Evolutionary conservation across 768 basidiomycete species (phyloP), one percentile per base, ranked within the genome.

Genomic region (Podaxis rugospora): DNA sequence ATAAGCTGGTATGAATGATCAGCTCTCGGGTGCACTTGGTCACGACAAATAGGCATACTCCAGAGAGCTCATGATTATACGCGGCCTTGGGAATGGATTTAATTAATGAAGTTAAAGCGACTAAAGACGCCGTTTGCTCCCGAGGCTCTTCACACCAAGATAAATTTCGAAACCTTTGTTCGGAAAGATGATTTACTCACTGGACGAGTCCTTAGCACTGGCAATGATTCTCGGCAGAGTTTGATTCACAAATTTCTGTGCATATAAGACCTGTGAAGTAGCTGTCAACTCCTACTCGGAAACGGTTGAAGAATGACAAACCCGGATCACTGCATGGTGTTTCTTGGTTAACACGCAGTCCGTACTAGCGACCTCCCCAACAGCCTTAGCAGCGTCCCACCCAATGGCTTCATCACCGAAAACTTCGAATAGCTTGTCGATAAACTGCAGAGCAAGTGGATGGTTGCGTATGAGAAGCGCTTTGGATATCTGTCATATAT

Each of bases 61-160:
- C 71, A 28, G 87, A 71, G 71, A 98, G 82, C 65, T 92, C 83
- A 23, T 86, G 78, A 5, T 79, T 75, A 66, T 93, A 94, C 13
- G 90, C 75, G 2, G 86, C 78, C 63, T 90, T 88, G 0, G 95
- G 93, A 13, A 93, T 82, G 6, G 89, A 83, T 62, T 85, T 87
- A 64, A 98, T 83, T 7, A 98, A 77, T 21, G 88, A 87, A 0
- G 90, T 86, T 28, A 98, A 80, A 2, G 93, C 93, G 37, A 94
- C 86, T 2, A 98, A 82, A 70, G 90, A 86, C 1, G 92, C 84
- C 1, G 79, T 82, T 69, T 87, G 90, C 62, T 78, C 74, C 10
- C 68, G 69, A 1, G 80, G 66, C 53, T 83, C 89, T 89, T 60
- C 2, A 39, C 44, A n/a, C 3, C 44, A 36, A 23, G 11, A 16